Conservation (phyloP, 495 filamentous ascomycete species). For the Pyrenula aspistea region DNA sequence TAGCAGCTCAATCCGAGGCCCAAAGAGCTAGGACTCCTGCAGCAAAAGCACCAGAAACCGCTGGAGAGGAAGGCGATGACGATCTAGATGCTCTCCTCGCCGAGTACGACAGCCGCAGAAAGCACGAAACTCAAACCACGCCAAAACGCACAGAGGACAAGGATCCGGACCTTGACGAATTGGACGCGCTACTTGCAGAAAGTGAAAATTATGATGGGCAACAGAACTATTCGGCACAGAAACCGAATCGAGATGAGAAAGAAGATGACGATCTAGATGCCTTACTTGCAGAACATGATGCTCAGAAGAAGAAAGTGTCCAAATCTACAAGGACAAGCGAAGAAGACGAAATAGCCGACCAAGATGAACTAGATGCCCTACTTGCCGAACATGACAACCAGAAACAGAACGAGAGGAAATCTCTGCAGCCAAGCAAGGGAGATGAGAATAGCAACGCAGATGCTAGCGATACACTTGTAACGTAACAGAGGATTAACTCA, state of each 20-base stretch:
- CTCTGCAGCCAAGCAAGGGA: no score
- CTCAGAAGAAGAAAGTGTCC: neutral
- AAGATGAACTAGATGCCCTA: neutral
- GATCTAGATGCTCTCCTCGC: slow-evolving; percentile 34
- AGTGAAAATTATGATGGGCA: neutral
- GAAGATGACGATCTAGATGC: slow-evolving; percentile 28
- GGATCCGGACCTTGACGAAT: neutral
- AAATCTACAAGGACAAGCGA: no score
- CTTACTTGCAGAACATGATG: slow-evolving; percentile 22
- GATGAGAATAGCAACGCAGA: no score
- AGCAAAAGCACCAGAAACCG: slow-evolving; percentile 7
- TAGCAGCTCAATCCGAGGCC: neutral
- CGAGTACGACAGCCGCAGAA: slow-evolving; percentile 13
- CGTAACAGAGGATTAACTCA: no score
- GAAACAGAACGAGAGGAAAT: no score
- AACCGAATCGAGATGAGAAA: slow-evolving; percentile 9
- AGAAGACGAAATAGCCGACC: no score
- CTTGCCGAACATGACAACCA: no score
- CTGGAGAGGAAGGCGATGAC: slow-evolving; percentile 14
- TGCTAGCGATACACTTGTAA: no score
- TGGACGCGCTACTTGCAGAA: slow-evolving; percentile 5
- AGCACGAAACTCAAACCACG: neutral
- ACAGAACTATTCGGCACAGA: neutral
- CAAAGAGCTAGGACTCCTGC: neutral
- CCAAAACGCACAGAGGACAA: neutral